phyloP scores from a whole-genome alignment of 2,329 filamentous ascomycete genomes.

The Alternaria sp. region DNA sequence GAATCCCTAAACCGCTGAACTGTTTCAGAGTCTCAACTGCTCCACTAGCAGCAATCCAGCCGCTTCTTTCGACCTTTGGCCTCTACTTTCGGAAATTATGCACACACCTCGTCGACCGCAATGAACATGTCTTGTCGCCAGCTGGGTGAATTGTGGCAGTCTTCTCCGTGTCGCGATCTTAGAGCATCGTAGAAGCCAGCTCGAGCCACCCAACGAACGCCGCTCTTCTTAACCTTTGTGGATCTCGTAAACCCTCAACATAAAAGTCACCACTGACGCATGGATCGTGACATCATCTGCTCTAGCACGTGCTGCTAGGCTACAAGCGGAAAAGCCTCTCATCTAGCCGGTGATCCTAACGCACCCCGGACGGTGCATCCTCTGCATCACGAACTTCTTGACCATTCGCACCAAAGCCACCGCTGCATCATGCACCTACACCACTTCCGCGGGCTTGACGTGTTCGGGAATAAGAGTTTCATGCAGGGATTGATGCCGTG shows the following conservation, averaged over 20 bases:
- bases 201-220: background rate
- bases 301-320: background rate
- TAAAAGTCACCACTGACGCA: background rate
- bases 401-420: background rate
- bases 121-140: background rate
- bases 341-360: conserved; percentile 2
- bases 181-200: background rate
- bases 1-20: background rate
- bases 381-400: background rate
- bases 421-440: background rate
- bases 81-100: background rate
- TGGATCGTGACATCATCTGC: background rate
- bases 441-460: background rate
- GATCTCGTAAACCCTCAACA: background rate
- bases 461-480: conserved; percentile 5
- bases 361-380: background rate
- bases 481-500: background rate
- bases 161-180: background rate
- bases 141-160: background rate
- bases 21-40: background rate
- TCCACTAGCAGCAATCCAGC: background rate
- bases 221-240: background rate
- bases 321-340: background rate
- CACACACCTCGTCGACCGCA: background rate
- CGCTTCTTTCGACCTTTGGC: background rate